Percentiles rank a stretch among this genome's conserved stretches.
phyloP scores from a whole-genome alignment of 148 eudicot genomes.

The Arctostaphylos glauca region DNA sequence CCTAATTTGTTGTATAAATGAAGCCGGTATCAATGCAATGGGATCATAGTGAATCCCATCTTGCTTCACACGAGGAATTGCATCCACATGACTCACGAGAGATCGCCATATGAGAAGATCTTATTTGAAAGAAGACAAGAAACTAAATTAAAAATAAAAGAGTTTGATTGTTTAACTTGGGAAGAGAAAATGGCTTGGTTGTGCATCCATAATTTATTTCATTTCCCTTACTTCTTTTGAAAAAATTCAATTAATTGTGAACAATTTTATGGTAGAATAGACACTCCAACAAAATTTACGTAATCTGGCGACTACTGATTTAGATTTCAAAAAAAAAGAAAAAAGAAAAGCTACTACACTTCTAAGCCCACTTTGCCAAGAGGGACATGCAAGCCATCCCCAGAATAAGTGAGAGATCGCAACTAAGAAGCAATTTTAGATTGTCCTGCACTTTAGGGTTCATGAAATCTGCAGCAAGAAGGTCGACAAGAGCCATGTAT shows the following conservation, averaged over 20 bases:
- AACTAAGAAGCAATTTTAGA: slow-evolving; percentile 10
- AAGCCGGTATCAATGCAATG: too few species aligned
- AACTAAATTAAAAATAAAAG: background rate
- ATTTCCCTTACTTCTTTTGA: background rate
- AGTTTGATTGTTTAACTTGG: background rate
- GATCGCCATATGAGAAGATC: too few species aligned
- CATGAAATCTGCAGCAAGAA: slow-evolving; percentile 27
- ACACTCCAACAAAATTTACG: background rate
- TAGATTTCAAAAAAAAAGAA: too few species aligned
- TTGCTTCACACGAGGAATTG: too few species aligned
- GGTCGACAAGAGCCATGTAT: slow-evolving; percentile 32
- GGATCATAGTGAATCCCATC: too few species aligned
- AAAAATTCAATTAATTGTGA: background rate
- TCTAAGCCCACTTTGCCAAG: slow-evolving; percentile 41
- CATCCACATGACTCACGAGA: too few species aligned
- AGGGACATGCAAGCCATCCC: slow-evolving; percentile 40
- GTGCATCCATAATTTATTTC: background rate
- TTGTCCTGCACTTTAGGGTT: slow-evolving; percentile 18
- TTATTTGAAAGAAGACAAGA: background rate
- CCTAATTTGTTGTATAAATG: too few species aligned
- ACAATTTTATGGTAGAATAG: background rate
- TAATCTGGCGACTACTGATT: too few species aligned
- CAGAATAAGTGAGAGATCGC: slow-evolving; percentile 19
- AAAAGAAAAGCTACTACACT: too few species aligned
- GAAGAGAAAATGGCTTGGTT: background rate